Percentiles rank a stretch among this genome's conserved stretches.
phyloP scores from a whole-genome alignment of 2,329 filamentous ascomycete genomes.

The Pseudogymnoascus sp. region DNA sequence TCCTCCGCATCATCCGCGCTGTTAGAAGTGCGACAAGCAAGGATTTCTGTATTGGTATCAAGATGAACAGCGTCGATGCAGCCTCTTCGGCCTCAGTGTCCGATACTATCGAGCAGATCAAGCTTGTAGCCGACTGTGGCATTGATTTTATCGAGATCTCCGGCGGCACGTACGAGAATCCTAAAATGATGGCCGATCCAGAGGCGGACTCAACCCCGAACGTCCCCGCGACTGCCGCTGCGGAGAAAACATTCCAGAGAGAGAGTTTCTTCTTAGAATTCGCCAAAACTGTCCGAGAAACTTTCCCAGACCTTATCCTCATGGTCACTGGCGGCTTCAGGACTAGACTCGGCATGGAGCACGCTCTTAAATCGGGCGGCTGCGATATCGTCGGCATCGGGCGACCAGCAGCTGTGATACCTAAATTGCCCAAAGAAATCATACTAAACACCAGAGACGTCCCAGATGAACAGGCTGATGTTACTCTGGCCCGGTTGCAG shows the following conservation, averaged over 20 bases:
- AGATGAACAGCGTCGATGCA: constrained; percentile 52
- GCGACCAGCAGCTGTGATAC: constrained; percentile 38
- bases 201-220: constrained; percentile 12
- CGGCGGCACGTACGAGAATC: constrained; percentile 54
- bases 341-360: constrained; percentile 42
- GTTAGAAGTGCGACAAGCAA: constrained; percentile 36
- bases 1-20: constrained; percentile 58
- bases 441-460: constrained; percentile 28
- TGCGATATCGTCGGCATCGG: constrained; percentile 45
- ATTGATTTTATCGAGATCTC: constrained; percentile 64
- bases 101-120: constrained; percentile 52
- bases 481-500: neutral
- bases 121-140: constrained; percentile 39
- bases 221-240: constrained; percentile 13
- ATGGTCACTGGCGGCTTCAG: constrained; percentile 60
- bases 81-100: constrained; percentile 33
- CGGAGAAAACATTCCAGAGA: constrained; percentile 43
- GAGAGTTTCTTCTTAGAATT: constrained; percentile 67
- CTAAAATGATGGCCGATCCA: constrained; percentile 30
- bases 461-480: constrained; percentile 19
- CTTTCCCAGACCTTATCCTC: constrained; percentile 38
- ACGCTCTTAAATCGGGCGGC: constrained; percentile 38
- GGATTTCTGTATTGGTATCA: constrained; percentile 44
- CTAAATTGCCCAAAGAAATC: constrained; percentile 33
- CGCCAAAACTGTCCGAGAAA: constrained; percentile 42